Base-by-base conservation (phyloP, 2,329 filamentous ascomycete species). In the Calcarisporium arbuscula region DNA sequence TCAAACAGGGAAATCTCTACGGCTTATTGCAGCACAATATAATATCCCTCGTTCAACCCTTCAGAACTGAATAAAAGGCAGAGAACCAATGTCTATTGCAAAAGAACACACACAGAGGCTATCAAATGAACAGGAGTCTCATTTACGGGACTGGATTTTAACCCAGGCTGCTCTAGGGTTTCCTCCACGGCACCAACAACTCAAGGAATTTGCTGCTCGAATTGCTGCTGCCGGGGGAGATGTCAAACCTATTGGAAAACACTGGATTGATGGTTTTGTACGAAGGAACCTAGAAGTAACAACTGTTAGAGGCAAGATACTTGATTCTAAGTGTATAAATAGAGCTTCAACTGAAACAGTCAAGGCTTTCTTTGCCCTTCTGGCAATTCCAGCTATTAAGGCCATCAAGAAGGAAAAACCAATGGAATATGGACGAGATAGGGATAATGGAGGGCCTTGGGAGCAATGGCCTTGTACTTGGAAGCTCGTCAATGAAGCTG, bases 391-490 rank as follows among this genome's bases (percentile, higher is more conserved):
- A 11, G 29, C 8, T 11, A 32, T 36, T 19, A 19, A 31, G 9
- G 15, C 16, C 16, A 36, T 31, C 17, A 20, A 19, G 11, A 12
- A 18, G 20, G 10, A 21, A 8, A n/a, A 14, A n/a, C 15, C 20
- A 21, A 19, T 36, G 27, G 16, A 36, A 36, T 34, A 41, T 45
- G 14, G 38, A 45, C 26, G 30, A 43, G 21, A 41, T 34, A 19
- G 40, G 34, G 1, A 36, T 44, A 8, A 15, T 22, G 14, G 21
- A 36, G 14, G 36, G 36, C 17, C 18, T 23, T 20, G 17, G 32
- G 20, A 17, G n/a, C n/a, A 33, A 44, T 29, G 29, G 39, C 15
- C 23, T 44, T 8, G 35, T 45, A n/a, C 32, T 42, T 28, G 27
- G 40, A n/a, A 22, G 19, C 14, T 37, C 23, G 26, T 19, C 36